Base-by-base conservation (phyloP, 2,329 filamentous ascomycete species). In the Stachybotrys chlorohalonatus region DNA sequence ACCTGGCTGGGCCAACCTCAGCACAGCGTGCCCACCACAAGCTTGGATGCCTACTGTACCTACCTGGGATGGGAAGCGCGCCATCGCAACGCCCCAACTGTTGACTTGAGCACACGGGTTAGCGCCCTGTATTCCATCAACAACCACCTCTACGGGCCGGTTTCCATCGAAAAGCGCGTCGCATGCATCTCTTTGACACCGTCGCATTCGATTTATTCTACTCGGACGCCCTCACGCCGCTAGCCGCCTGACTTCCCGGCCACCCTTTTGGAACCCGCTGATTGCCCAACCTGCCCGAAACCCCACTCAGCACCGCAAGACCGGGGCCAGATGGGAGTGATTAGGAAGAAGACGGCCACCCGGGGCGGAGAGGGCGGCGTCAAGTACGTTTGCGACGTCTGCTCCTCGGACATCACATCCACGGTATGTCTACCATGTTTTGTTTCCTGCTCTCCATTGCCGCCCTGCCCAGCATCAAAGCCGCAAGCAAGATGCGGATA, bases 311-410 rank as follows among this genome's bases (percentile, higher is more conserved):
- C 36, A 42, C 13, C 36, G 13, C 36, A 13, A 42, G 36, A 55
- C 60, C 56, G 60, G 62, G 64, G 57, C 63, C 59, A 63, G 52
- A 96, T 96, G 93, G 92, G 91, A 63, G 88, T 96, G 66, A 96
- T 96, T 70, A 88, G 92, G 69, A 96, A 96, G 79, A 96, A 96
- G 77, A 94, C 90, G 57, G 89, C 88, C 61, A 85, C 86, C 54
- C 81, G 89, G 66, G 90, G 89, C 59, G 90, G 87, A 52, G 90
- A 96, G 68, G 91, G 89, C 51, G 89, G 89, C 59, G 89, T 91
- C 36, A 96, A 97, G 70, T 99, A 95, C 70, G 90, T 97, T 61
- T 99, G 94, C 76, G 95, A 99, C 71, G 87, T 95, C 56, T 99
- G 94, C 71, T 95, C 90, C 49, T 90, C 90, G 55, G 94, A 99